These are phyloP conservation scores for Diplogelasinospora grovesii DNA, from an alignment of 495 filamentous ascomycete species.

Conservation along the genomic window DNA sequence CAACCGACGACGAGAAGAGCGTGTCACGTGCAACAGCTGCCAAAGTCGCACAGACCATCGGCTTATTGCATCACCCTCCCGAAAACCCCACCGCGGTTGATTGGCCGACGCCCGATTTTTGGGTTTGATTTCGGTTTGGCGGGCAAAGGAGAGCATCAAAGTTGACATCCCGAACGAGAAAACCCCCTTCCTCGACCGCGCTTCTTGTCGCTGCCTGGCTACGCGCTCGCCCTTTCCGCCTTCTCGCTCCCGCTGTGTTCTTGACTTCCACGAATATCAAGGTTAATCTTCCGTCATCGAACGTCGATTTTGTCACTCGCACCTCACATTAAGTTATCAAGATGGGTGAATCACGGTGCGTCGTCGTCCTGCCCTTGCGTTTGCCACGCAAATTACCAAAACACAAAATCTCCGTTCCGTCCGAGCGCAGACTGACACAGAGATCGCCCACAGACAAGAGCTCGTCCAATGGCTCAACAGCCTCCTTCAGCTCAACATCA, in stretches of 20 bases:
- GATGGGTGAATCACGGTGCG: constrained; percentile 37
- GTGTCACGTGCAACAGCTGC: constrained; percentile 2
- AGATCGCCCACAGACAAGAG: constrained; percentile 64
- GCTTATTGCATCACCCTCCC: constrained; percentile 13
- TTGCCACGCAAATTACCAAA: neutral
- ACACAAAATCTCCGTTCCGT: too few species aligned
- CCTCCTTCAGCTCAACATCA: constrained; percentile 93
- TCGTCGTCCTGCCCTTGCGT: neutral
- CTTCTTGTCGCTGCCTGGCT: constrained; percentile 13
- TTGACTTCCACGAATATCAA: constrained; percentile 4
- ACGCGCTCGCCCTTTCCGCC: constrained; percentile 1
- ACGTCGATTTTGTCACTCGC: constrained; percentile 3
- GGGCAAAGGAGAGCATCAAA: constrained; percentile 12
- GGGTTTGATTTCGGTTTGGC: constrained; percentile 21
- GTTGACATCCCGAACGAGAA: constrained; percentile 8
- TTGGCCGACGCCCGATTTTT: constrained; percentile 27
- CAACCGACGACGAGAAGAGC: neutral
- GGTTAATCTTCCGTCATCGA: neutral
- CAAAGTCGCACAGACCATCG: constrained; percentile 12
- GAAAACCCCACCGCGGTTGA: constrained; percentile 27
- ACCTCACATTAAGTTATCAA: constrained; percentile 17
- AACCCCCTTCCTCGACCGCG: constrained; percentile 2
- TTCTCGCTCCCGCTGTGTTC: constrained; percentile 4
- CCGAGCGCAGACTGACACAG: too few species aligned
- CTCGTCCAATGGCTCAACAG: constrained; percentile 95